A percentile compares a stretch with the other conserved stretches of the same genome.
Conservation (phyloP, 2,329 filamentous ascomycete genomes). For the Pestalotiopsis sp. region DNA sequence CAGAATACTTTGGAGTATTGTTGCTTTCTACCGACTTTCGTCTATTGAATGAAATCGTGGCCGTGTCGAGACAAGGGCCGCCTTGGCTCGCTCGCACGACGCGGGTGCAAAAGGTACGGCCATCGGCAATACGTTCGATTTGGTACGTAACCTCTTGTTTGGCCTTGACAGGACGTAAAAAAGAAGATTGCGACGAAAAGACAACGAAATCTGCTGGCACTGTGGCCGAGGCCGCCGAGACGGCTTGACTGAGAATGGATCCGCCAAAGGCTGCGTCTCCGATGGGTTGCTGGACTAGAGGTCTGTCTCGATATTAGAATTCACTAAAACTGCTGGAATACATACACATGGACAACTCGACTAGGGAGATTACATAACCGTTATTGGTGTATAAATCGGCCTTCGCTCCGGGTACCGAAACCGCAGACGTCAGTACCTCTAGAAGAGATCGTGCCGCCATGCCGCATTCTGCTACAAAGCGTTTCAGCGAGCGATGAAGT, state of each 20-base stretch:
- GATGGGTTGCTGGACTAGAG: slow-evolving; percentile 3
- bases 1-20: neutral
- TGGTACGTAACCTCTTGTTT: slow-evolving; percentile 8
- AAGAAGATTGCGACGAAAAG: slow-evolving; percentile 21
- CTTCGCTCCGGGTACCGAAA: neutral
- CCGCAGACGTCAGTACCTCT: slow-evolving; percentile 1
- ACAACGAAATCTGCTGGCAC: slow-evolving; percentile 14
- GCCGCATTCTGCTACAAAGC: no score
- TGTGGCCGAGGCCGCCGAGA: slow-evolving; percentile 20
- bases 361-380: neutral
- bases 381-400: neutral
- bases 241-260: slow-evolving; percentile 14
- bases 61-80: slow-evolving; percentile 1
- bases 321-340: neutral
- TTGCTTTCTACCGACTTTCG: neutral
- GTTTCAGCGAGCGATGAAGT: no score
- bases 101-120: slow-evolving; percentile 16
- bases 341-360: neutral
- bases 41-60: slow-evolving; percentile 3
- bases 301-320: neutral
- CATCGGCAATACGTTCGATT: slow-evolving; percentile 12
- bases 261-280: slow-evolving; percentile 9
- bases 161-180: slow-evolving; percentile 14
- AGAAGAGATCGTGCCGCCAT: neutral
- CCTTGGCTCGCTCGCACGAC: slow-evolving; percentile 17